phyloP scores from a whole-genome alignment of 441 rosid genomes.

The Pelargonium australe region DNA sequence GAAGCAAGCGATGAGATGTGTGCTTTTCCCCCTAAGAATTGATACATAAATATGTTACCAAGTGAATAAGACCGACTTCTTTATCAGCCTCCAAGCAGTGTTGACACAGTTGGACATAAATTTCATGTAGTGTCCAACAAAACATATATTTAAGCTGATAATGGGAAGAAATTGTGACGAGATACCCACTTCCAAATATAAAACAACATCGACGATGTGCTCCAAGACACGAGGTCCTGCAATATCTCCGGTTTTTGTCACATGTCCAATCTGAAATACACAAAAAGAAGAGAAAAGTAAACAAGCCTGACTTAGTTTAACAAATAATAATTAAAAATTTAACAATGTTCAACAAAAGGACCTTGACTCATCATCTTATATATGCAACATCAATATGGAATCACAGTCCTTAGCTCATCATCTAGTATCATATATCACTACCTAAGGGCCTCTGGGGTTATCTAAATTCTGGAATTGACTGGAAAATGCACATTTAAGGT shows the following conservation, averaged over 20 bases:
- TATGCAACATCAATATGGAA: too few species aligned
- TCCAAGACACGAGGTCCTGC: constrained; percentile 99
- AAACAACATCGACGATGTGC: constrained; percentile 94
- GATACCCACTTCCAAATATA: constrained; percentile 84
- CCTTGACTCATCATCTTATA: background rate
- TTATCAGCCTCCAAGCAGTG: too few species aligned
- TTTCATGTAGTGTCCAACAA: background rate
- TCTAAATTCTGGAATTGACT: too few species aligned
- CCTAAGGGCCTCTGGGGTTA: too few species aligned
- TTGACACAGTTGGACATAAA: too few species aligned
- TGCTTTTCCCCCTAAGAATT: constrained; percentile 73
- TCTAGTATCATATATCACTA: too few species aligned
- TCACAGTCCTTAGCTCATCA: too few species aligned
- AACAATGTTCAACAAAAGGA: background rate
- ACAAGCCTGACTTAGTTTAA: constrained; percentile 6
- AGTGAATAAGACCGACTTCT: background rate
- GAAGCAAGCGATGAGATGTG: constrained; percentile 81
- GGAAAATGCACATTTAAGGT: too few species aligned
- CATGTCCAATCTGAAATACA: constrained; percentile 76
- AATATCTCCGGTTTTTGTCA: constrained; percentile 80
- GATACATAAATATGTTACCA: background rate
- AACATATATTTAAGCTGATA: background rate
- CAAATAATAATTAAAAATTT: background rate
- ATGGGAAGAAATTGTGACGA: constrained; percentile 16
- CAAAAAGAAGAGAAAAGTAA: constrained; percentile 2